Evolutionary conservation across 148 eudicot species (phyloP).

Genomic region (Chenopodium quinoa): DNA sequence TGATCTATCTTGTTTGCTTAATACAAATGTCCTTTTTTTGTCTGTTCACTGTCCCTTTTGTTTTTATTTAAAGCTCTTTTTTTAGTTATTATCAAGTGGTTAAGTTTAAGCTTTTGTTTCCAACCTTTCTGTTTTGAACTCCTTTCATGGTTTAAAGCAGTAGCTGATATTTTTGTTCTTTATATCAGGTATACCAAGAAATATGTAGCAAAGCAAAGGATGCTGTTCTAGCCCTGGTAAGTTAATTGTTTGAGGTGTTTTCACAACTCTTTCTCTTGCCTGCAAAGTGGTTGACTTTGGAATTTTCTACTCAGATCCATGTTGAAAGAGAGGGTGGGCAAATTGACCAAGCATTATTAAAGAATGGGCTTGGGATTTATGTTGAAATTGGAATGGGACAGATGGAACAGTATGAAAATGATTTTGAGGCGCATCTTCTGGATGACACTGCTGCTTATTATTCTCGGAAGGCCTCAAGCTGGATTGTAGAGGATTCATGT

Average conservation of each 20-base stretch:
- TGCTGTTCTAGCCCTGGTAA: constrained; percentile 62
- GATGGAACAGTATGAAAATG: constrained; percentile 47
- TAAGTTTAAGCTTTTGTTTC: not conserved
- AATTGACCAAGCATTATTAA: constrained; percentile 62
- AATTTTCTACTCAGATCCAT: constrained; percentile 44
- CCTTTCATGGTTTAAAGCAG: not conserved
- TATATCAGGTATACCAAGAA: constrained; percentile 50
- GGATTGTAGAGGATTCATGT: constrained; percentile 68
- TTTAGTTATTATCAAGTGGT: not conserved
- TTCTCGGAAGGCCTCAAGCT: constrained; percentile 70
- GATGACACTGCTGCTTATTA: constrained; percentile 56
- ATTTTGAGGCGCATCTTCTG: constrained; percentile 56
- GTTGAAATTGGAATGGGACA: constrained; percentile 60
- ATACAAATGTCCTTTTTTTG: not conserved
- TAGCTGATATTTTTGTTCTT: not conserved
- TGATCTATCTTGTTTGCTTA: not conserved
- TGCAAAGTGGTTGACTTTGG: not conserved
- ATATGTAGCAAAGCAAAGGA: constrained; percentile 47
- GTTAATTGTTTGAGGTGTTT: not conserved
- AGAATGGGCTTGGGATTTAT: constrained; percentile 56
- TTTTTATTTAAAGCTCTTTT: not conserved
- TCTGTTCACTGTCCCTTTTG: not conserved
- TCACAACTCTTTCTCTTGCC: not conserved
- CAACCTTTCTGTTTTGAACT: not conserved
- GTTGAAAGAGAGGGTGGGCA: constrained; percentile 70